These are phyloP conservation scores for Lathyrus tuberosus DNA, from an alignment of 306 rosid genomes.

Conservation along the genomic window DNA sequence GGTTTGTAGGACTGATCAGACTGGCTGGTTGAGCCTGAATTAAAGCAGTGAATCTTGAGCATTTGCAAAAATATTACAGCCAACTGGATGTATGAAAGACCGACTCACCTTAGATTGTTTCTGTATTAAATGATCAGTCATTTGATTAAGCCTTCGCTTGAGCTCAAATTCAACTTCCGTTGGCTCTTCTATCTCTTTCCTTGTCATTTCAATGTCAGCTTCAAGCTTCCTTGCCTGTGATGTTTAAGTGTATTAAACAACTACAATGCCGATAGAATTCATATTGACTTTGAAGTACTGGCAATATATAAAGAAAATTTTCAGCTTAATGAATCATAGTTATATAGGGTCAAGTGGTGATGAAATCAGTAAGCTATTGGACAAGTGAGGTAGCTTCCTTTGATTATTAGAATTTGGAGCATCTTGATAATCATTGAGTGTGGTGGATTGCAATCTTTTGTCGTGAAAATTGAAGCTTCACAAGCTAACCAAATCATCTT, in stretches of 20 bases:
- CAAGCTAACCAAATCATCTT: conserved; percentile 48
- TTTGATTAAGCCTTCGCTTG: conserved; percentile 82
- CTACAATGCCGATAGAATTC: conserved; percentile 4
- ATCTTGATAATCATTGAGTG: conserved; percentile 53
- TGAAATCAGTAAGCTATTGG: conserved; percentile 54
- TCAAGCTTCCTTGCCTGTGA: conserved; percentile 76
- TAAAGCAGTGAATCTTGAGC: conserved; percentile 7
- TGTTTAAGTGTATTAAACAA: conserved; percentile 29
- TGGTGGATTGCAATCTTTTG: conserved; percentile 52
- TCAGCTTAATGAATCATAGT: background rate
- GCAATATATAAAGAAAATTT: background rate
- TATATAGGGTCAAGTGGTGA: background rate
- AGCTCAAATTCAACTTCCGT: conserved; percentile 88
- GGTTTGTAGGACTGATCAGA: conserved; percentile 21
- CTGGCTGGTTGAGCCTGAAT: conserved; percentile 25
- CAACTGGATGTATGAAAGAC: conserved; percentile 33
- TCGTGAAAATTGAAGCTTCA: conserved; percentile 43
- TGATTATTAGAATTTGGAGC: conserved; percentile 42
- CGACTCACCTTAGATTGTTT: conserved; percentile 93
- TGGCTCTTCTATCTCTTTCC: conserved; percentile 91
- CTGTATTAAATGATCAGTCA: conserved; percentile 97
- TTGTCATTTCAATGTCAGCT: conserved; percentile 73
- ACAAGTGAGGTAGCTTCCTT: conserved; percentile 54
- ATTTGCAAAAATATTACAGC: conserved; percentile 25
- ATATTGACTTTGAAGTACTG: background rate